A percentile compares a stretch with the other conserved stretches of the same genome.
phyloP scores from a whole-genome alignment of 1,284 basidiomycete genomes.

The Fomitopsis schrenkii region DNA sequence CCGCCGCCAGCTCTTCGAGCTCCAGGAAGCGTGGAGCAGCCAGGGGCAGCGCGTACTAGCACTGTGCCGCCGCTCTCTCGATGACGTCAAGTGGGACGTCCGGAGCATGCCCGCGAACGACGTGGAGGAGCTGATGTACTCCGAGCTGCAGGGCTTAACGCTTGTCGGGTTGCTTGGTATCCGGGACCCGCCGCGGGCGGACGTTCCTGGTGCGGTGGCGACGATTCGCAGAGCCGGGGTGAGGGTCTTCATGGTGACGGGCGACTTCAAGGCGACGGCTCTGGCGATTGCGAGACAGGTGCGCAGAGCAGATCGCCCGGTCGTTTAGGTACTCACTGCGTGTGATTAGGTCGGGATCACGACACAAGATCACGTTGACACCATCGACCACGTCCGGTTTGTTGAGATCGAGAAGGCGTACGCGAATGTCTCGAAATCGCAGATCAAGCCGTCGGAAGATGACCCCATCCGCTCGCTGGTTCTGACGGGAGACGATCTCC shows the following conservation, averaged over 20 bases:
- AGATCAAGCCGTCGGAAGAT: constrained; percentile 22
- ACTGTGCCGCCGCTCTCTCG: constrained; percentile 33
- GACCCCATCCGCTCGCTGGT: constrained; percentile 37
- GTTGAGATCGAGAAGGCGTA: constrained; percentile 11
- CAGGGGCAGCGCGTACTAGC: constrained; percentile 61
- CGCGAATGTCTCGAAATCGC: constrained; percentile 18
- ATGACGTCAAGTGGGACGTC: constrained; percentile 13
- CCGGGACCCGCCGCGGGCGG: constrained; percentile 58
- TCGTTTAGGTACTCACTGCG: constrained; percentile 17
- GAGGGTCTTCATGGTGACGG: constrained; percentile 70
- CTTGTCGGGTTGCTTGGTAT: constrained; percentile 62
- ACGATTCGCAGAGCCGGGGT: constrained; percentile 56
- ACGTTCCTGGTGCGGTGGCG: constrained; percentile 50
- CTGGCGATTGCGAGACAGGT: constrained; percentile 58
- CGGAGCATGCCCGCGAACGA: constrained; percentile 30
- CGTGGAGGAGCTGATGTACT: constrained; percentile 33
- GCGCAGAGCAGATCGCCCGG: constrained; percentile 3
- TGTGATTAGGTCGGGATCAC: constrained; percentile 57
- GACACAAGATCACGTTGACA: constrained; percentile 41
- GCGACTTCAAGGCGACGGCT: constrained; percentile 52
- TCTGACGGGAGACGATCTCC: constrained; percentile 49
- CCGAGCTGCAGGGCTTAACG: constrained; percentile 40
- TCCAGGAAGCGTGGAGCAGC: constrained; percentile 50
- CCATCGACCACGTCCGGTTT: constrained; percentile 32
- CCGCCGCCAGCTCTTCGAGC: constrained; percentile 26